Evolutionary conservation across 352 stramenopile species (phyloP).

Genomic region (Plasmopara viticola): DNA sequence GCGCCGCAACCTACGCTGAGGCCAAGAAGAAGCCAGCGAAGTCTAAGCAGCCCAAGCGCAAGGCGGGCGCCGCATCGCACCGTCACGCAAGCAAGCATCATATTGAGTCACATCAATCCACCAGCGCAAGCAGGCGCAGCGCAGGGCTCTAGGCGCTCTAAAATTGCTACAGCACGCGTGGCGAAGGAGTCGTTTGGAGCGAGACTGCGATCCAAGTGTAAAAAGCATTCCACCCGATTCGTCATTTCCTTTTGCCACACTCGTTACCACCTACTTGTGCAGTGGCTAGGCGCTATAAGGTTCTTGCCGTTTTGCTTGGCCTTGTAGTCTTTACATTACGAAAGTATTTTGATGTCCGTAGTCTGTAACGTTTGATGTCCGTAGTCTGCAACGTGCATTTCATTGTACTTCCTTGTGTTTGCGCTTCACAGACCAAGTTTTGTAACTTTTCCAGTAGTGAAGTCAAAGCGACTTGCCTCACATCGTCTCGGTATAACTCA

Average conservation of each 20-base stretch:
- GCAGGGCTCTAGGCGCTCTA: conserved; percentile 60
- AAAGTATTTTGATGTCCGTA: too few relatives aligned
- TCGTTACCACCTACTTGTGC: conserved; percentile 64
- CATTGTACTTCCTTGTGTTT: conserved; percentile 67
- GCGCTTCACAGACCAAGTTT: conserved; percentile 54
- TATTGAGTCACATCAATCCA: conserved; percentile 73
- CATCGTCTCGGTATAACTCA: conserved; percentile 46
- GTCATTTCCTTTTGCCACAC: conserved; percentile 59
- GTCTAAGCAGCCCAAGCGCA: conserved; percentile 85
- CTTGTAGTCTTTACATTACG: conserved; percentile 8
- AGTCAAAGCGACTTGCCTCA: conserved; percentile 44
- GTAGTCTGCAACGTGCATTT: conserved; percentile 54
- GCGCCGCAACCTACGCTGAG: conserved; percentile 38
- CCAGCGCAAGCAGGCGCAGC: conserved; percentile 69
- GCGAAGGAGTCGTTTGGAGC: conserved; percentile 72
- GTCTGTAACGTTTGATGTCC: conserved; percentile 19
- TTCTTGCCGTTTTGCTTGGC: conserved; percentile 36
- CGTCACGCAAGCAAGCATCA: too few relatives aligned
- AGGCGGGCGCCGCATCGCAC: conserved; percentile 62
- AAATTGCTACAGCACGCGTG: conserved; percentile 67
- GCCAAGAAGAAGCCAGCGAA: conserved; percentile 82
- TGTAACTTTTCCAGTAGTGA: conserved; percentile 76
- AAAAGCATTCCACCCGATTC: conserved; percentile 55
- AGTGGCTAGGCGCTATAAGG: conserved; percentile 43
- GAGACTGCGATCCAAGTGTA: conserved; percentile 60